Percentiles rank a stretch among this genome's conserved stretches.
phyloP scores from a whole-genome alignment of 2,329 filamentous ascomycete genomes.

The Ilyonectria sp. region DNA sequence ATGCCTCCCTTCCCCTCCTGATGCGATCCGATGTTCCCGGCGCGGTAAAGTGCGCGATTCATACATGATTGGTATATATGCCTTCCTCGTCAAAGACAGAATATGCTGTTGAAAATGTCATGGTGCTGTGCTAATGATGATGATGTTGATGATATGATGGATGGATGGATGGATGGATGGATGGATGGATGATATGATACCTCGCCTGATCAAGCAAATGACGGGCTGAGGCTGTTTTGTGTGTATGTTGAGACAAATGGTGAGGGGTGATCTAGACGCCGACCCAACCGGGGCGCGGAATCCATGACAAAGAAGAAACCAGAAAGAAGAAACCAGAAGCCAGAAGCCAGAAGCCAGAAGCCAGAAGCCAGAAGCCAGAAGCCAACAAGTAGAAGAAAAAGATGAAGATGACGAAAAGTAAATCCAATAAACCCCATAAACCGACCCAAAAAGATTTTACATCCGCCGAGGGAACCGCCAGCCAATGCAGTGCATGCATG shows the following conservation, averaged over 20 bases:
- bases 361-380: no score
- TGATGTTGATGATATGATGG: constrained; percentile 10
- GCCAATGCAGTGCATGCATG: constrained; percentile 34
- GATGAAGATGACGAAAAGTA: neutral
- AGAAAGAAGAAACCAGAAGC: neutral
- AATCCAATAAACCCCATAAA: neutral
- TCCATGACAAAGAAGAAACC: constrained; percentile 8
- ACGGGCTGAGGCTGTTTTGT: constrained; percentile 17
- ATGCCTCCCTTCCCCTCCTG: constrained; percentile 14
- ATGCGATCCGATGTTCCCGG: constrained; percentile 12
- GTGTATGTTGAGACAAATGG: constrained; percentile 28
- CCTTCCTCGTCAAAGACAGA: constrained; percentile 29
- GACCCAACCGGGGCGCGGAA: constrained; percentile 1
- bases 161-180: constrained; percentile 14
- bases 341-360: neutral
- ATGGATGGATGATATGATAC: constrained; percentile 8
- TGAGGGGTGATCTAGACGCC: constrained; percentile 32
- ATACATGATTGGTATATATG: constrained; percentile 37
- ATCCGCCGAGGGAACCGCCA: constrained; percentile 37
- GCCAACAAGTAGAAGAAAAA: neutral
- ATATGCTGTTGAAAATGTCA: constrained; percentile 15
- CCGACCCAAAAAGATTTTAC: constrained; percentile 28
- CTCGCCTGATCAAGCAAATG: constrained; percentile 8
- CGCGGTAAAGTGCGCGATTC: constrained; percentile 32
- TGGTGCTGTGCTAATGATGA: constrained; percentile 18